Percentiles rank a stretch among this genome's conserved stretches.
Conservation (phyloP, 2,329 filamentous ascomycete genomes). For the Penicillium rolfsii region DNA sequence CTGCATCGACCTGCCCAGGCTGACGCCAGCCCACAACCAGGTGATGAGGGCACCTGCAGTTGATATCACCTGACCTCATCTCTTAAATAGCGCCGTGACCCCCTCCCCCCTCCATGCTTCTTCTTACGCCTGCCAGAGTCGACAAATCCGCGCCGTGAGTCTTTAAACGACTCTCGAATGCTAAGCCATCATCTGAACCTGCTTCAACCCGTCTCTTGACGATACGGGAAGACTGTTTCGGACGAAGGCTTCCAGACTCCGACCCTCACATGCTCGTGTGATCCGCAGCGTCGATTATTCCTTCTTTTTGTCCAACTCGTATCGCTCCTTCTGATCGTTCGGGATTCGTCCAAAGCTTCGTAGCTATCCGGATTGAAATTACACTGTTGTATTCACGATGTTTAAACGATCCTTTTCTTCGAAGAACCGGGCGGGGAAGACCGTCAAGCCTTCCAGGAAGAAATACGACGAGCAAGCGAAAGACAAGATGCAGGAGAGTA, state of each 20-base stretch:
- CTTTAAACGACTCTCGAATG: constrained; percentile 51
- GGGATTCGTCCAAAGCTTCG: constrained; percentile 40
- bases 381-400: constrained; percentile 62
- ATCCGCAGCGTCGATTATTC: constrained; percentile 50
- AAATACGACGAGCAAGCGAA: constrained; percentile 76
- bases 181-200: constrained; percentile 42
- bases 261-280: constrained; percentile 50
- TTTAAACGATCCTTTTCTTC: constrained; percentile 90
- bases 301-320: constrained; percentile 39
- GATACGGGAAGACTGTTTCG: constrained; percentile 39
- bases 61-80: constrained; percentile 35
- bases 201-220: constrained; percentile 37
- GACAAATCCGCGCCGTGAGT: constrained; percentile 40
- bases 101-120: constrained; percentile 47
- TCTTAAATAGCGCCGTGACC: constrained; percentile 36
- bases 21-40: constrained; percentile 10
- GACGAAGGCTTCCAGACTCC: constrained; percentile 59
- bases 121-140: constrained; percentile 52
- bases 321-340: constrained; percentile 46
- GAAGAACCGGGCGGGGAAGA: constrained; percentile 86
- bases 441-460: constrained; percentile 76
- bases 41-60: constrained; percentile 23
- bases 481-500: constrained; percentile 84
- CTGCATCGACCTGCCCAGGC: constrained; percentile 1
- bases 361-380: constrained; percentile 49